Percentiles rank a stretch among this genome's conserved stretches.
Evolutionary conservation across 257 asterid genomes (phyloP).

Genomic region (Craterostigma plantagineum): DNA sequence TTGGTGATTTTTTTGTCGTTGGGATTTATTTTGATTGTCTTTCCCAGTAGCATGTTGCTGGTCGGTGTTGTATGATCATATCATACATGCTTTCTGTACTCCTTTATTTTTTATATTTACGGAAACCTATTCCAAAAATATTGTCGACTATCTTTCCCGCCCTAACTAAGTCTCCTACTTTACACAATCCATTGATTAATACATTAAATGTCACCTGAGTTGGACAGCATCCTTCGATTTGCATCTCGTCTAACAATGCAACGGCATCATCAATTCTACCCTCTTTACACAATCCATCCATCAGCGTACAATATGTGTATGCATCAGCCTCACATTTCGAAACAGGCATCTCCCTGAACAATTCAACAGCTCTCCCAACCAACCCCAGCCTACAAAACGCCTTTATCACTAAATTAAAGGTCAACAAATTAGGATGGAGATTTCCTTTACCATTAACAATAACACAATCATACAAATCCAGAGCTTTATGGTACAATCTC

Average conservation of each 20-base stretch:
- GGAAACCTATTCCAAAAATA: no score
- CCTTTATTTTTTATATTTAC: no score
- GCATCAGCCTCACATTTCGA: slow-evolving; percentile 44
- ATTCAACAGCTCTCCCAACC: slow-evolving; percentile 40
- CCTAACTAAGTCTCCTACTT: slow-evolving; percentile 58
- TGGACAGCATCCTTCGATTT: slow-evolving; percentile 65
- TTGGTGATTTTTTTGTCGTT: no score
- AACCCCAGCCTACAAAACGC: slow-evolving; percentile 47
- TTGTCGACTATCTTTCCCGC: slow-evolving; percentile 58
- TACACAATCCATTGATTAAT: slow-evolving; percentile 76
- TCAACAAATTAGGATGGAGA: slow-evolving; percentile 44
- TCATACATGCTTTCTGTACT: no score
- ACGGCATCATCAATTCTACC: slow-evolving; percentile 74
- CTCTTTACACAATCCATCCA: slow-evolving; percentile 92
- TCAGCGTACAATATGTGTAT: slow-evolving; percentile 74
- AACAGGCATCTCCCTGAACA: slow-evolving; percentile 54
- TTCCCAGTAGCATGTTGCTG: no score
- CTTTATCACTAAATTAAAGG: slow-evolving; percentile 65
- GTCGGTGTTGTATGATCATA: no score
- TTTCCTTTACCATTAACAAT: slow-evolving; percentile 13
- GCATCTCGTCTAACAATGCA: slow-evolving; percentile 90
- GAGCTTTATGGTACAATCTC: slow-evolving; percentile 33
- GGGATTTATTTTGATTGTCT: no score
- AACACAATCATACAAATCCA: slow-evolving; percentile 49
- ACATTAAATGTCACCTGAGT: slow-evolving; percentile 51